These are phyloP conservation scores for Catharanthus roseus DNA, from an alignment of 257 asterid species.

Conservation along the genomic window DNA sequence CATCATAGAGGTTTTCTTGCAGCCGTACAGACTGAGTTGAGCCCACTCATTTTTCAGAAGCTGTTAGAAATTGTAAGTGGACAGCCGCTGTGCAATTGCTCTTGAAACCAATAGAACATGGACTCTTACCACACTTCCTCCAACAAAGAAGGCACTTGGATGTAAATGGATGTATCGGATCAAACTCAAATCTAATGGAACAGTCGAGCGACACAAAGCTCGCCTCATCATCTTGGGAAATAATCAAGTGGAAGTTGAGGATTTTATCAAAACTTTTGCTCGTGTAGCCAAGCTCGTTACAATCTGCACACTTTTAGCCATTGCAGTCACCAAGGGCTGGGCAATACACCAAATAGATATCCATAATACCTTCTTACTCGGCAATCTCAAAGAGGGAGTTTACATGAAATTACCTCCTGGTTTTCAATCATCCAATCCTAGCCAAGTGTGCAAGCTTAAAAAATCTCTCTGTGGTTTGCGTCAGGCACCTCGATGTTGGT, in stretches of 20 bases:
- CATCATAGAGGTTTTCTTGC: not conserved
- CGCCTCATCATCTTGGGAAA: not conserved
- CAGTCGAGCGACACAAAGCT: not conserved
- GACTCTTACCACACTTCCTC: not conserved
- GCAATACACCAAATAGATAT: not conserved
- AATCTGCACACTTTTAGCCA: not conserved
- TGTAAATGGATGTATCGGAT: conserved; percentile 1
- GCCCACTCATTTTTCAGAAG: not conserved
- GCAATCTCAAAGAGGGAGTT: not conserved
- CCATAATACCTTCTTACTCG: not conserved
- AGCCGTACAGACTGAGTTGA: not conserved
- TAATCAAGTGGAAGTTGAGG: not conserved
- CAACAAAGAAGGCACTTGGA: not conserved
- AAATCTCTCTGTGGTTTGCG: conserved; percentile 1
- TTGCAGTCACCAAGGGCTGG: not conserved
- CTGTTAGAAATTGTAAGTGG: not conserved
- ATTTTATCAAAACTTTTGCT: not conserved
- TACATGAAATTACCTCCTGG: not conserved
- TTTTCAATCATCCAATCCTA: not conserved
- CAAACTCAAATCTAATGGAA: not conserved
- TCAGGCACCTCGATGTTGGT: not conserved
- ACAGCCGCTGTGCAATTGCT: not conserved
- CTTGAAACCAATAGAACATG: not conserved
- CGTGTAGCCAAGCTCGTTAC: not conserved
- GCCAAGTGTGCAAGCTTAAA: not conserved